Evolutionary conservation across 2,329 filamentous ascomycete genomes (phyloP).

Genomic region (Aspergillus awamori): DNA sequence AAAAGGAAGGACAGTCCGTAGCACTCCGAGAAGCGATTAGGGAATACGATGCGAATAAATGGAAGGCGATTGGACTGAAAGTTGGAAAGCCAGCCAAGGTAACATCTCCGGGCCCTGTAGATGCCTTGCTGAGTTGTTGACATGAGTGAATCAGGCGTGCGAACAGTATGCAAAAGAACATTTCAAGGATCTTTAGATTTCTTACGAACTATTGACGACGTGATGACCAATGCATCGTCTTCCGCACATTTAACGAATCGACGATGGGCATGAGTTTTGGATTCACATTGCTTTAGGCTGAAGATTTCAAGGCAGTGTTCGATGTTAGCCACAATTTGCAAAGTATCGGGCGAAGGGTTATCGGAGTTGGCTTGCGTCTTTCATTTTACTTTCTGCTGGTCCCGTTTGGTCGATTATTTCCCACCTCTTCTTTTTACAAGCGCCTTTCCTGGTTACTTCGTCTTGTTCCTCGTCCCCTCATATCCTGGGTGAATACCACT

Average conservation of each 20-base stretch:
- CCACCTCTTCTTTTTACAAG: background rate
- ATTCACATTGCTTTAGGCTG: slow-evolving; percentile 27
- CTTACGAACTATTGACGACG: slow-evolving; percentile 35
- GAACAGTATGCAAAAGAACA: slow-evolving; percentile 97
- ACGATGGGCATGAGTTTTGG: slow-evolving; percentile 3
- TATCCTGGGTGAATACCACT: slow-evolving; percentile 2
- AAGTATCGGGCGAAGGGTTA: slow-evolving; percentile 15
- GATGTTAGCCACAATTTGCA: slow-evolving; percentile 14
- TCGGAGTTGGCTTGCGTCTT: slow-evolving; percentile 10
- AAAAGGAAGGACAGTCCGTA: slow-evolving; percentile 35
- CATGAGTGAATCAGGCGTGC: slow-evolving; percentile 61
- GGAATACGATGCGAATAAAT: slow-evolving; percentile 98
- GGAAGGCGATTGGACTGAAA: slow-evolving; percentile 96
- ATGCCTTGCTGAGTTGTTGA: slow-evolving; percentile 23
- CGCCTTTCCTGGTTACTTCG: background rate
- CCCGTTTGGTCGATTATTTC: slow-evolving; percentile 19
- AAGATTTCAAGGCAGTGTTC: slow-evolving; percentile 3
- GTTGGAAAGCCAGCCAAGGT: slow-evolving; percentile 98
- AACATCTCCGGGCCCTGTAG: slow-evolving; percentile 19
- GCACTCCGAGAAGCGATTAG: slow-evolving; percentile 87
- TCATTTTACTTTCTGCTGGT: slow-evolving; percentile 7
- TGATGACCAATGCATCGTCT: slow-evolving; percentile 34
- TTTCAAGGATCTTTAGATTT: slow-evolving; percentile 58
- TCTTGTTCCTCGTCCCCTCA: background rate
- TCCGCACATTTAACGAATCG: slow-evolving; percentile 16